Base-by-base conservation (phyloP, 306 rosid genomes). In the Oxytropis ochrocephala region DNA sequence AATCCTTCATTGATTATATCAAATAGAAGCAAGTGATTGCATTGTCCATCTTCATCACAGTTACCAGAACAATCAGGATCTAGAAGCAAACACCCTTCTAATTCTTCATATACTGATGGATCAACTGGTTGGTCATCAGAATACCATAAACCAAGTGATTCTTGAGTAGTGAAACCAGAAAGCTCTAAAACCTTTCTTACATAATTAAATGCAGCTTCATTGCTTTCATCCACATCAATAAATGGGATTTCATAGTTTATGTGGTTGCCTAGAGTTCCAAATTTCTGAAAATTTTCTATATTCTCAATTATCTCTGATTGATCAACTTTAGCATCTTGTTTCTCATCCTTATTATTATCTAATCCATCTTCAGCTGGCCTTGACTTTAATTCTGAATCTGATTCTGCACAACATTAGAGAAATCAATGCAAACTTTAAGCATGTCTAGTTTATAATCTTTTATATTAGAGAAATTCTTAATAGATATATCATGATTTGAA, bases 1-100 rank as follows among this genome's bases (percentile, higher is more conserved):
- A 91, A 68, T 8, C 86, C 91, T 44, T 91, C 97, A 65, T 91
- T 89, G 67, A 91, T 70, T 12, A 89, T 41, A 65, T 91, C 96
- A 85, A 91, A 91, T 59, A 91, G 56, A 54, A 89, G 87, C 32
- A 79, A n/a, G 60, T 88, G 96, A 48, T 80, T 78, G 11, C 83
- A 85, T 6, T 80, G 70, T 7, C 79, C 83, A 35, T 18, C 83
- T 80, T 80, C 80, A 13, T 80, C 54, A 14, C 44, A 46, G 29
- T 63, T 85, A 5, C 84, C 82, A 17, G 83, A 67, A 73, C 88
- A 78, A 52, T 86, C 73, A 39, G 86, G 86, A 77, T 85, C 91
- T 27, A 70, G 71, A 33, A 78, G 79, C 46, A 78, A 75, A 68
- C 83, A 70, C 0, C 91, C 91, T 11, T 91, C 91, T 0, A 74